Percentiles rank a stretch among this genome's conserved stretches.
These are phyloP conservation scores for Lactuca sativa DNA, from an alignment of 129 eudicot genomes.

Conservation along the genomic window DNA sequence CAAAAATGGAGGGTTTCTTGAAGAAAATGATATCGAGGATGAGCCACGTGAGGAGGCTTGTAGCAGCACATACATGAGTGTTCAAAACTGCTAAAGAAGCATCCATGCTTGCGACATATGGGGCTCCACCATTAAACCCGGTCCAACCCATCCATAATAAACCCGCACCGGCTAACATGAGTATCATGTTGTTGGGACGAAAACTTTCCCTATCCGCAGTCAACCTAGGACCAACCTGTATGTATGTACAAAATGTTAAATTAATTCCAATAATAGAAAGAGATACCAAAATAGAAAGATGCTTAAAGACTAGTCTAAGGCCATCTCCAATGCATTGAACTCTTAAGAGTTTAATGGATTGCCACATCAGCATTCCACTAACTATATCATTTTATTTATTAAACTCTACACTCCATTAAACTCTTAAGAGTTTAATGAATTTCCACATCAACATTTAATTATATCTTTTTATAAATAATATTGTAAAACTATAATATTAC, in stretches of 20 bases:
- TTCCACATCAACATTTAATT: too few relatives aligned
- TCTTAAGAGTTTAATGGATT: too few relatives aligned
- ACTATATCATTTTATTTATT: too few relatives aligned
- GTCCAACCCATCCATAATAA: constrained; percentile 74
- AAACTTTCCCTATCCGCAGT: constrained; percentile 39
- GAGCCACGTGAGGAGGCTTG: constrained; percentile 60
- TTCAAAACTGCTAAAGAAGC: constrained; percentile 54
- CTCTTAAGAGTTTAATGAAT: too few relatives aligned
- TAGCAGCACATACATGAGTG: constrained; percentile 60
- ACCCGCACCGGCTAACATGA: constrained; percentile 67
- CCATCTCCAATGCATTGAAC: too few relatives aligned
- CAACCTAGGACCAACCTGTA: constrained; percentile 57
- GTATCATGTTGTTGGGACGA: constrained; percentile 53
- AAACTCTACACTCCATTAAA: too few relatives aligned
- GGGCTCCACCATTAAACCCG: constrained; percentile 72
- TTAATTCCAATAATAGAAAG: background rate
- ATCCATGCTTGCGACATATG: constrained; percentile 45
- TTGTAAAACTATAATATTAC: too few relatives aligned
- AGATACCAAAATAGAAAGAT: background rate
- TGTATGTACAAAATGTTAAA: background rate
- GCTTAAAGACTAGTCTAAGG: background rate
- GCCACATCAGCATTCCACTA: too few relatives aligned
- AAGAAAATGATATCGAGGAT: constrained; percentile 37
- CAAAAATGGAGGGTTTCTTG: constrained; percentile 47
- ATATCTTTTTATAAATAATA: too few relatives aligned